Percentiles rank a stretch among this genome's conserved stretches.
Conservation (phyloP, 1,284 basidiomycete species). For the Tetrapyrgos nigripes region DNA sequence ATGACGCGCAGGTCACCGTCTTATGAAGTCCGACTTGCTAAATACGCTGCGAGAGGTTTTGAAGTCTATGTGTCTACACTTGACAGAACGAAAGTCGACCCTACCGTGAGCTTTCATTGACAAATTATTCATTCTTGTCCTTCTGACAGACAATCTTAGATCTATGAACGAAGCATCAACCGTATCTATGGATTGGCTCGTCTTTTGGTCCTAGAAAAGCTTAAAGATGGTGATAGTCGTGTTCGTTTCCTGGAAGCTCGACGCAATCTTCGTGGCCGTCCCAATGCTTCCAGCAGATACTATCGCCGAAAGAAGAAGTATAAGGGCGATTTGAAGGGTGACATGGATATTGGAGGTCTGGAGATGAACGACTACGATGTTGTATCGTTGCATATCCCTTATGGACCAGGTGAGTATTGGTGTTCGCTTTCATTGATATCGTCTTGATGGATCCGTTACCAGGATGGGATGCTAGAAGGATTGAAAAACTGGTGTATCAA, state of each 20-base stretch:
- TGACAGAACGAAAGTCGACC: conserved; percentile 55
- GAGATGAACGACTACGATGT: conserved; percentile 70
- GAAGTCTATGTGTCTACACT: conserved; percentile 62
- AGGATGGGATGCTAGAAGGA: conserved; percentile 62
- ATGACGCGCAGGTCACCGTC: conserved; percentile 64
- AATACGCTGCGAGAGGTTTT: conserved; percentile 58
- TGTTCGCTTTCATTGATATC: too few relatives aligned
- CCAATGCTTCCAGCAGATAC: conserved; percentile 35
- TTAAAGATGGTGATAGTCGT: conserved; percentile 48
- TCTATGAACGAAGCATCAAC: conserved; percentile 61
- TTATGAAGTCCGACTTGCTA: conserved; percentile 65
- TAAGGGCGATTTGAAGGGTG: conserved; percentile 60
- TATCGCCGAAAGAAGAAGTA: conserved; percentile 40
- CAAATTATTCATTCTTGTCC: too few relatives aligned
- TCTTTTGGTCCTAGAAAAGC: conserved; percentile 62
- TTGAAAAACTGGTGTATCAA: conserved; percentile 63
- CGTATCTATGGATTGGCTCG: conserved; percentile 63
- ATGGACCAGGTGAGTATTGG: too few relatives aligned
- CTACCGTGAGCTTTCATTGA: conserved; percentile 36
- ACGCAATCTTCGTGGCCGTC: conserved; percentile 54
- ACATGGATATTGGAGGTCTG: conserved; percentile 45
- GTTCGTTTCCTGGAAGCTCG: conserved; percentile 50
- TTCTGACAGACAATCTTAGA: too few relatives aligned
- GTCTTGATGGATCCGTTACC: too few relatives aligned
- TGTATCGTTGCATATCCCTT: conserved; percentile 61